A percentile compares a stretch with the other conserved stretches of the same genome.
These are phyloP conservation scores for Diversispora eburnea DNA, from an alignment of 192 early-diverging fungal genomes.

Conservation along the genomic window DNA sequence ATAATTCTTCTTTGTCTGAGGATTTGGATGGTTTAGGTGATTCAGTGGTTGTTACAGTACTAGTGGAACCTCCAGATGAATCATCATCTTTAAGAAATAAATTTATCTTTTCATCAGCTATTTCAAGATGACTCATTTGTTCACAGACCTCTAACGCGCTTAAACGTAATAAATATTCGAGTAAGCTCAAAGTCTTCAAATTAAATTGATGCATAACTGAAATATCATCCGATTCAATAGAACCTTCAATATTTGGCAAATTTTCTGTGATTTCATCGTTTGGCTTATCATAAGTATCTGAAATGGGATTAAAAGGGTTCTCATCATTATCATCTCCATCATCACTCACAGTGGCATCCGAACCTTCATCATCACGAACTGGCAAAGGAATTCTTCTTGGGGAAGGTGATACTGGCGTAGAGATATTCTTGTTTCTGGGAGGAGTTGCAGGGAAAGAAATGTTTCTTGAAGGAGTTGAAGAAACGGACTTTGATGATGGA, in stretches of 20 bases:
- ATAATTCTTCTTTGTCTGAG: background rate
- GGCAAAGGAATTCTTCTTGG: constrained; percentile 13
- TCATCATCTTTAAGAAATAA: constrained; percentile 52
- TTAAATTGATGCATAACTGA: background rate
- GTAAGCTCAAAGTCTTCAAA: constrained; percentile 46
- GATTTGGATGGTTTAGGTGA: background rate
- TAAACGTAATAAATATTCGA: constrained; percentile 64
- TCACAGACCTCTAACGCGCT: constrained; percentile 62
- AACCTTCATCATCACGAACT: constrained; percentile 12
- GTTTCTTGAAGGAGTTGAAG: constrained; percentile 4
- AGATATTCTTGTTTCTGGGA: constrained; percentile 9
- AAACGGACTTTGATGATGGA: background rate
- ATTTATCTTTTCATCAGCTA: constrained; percentile 64
- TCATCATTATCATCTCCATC: background rate
- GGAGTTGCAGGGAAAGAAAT: constrained; percentile 3
- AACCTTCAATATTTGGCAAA: background rate
- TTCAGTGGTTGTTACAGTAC: background rate
- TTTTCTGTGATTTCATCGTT: background rate
- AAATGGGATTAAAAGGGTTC: background rate
- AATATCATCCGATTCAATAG: background rate
- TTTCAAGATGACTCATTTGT: constrained; percentile 58
- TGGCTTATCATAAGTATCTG: background rate
- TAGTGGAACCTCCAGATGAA: constrained; percentile 12
- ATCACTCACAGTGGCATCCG: background rate
- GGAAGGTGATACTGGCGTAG: background rate